A percentile compares a stretch with the other conserved stretches of the same genome.
phyloP scores from a whole-genome alignment of 1,139 yeast genomes.

The Yamadazyma aaseri region DNA sequence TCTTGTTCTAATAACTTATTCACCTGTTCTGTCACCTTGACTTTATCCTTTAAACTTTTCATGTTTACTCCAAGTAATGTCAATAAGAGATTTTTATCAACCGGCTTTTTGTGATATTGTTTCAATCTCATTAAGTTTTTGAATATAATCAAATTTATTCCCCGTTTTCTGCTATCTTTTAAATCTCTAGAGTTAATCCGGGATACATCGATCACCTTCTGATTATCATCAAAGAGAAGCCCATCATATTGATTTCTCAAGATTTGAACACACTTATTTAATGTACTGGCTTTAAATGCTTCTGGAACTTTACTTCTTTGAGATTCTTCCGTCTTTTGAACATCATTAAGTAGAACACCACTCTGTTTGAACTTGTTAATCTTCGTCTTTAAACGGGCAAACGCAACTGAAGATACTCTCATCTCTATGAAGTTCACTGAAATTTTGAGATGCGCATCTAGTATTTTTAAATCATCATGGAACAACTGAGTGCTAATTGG shows the following conservation, averaged over 20 bases:
- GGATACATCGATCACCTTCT: slow-evolving; percentile 14
- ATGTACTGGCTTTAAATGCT: slow-evolving; percentile 11
- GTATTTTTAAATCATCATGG: too few relatives aligned
- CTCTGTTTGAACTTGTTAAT: slow-evolving; percentile 28
- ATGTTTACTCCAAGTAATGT: slow-evolving; percentile 58
- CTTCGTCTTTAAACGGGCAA: slow-evolving; percentile 20
- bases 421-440: background rate
- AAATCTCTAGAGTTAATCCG: slow-evolving; percentile 13
- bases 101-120: slow-evolving; percentile 22
- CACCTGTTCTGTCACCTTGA: slow-evolving; percentile 52
- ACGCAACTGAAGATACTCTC: slow-evolving; percentile 4
- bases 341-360: slow-evolving; percentile 18
- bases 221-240: slow-evolving; percentile 15
- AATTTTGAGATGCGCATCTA: slow-evolving; percentile 5
- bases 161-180: slow-evolving; percentile 2
- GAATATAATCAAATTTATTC: slow-evolving; percentile 22
- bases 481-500: too few relatives aligned
- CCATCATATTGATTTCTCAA: slow-evolving; percentile 20
- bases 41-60: slow-evolving; percentile 55
- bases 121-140: slow-evolving; percentile 28
- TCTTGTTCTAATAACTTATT: slow-evolving; percentile 48
- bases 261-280: slow-evolving; percentile 21
- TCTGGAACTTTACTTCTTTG: slow-evolving; percentile 4
- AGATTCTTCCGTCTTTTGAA: background rate
- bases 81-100: slow-evolving; percentile 46